phyloP scores from a whole-genome alignment of 176 grass and related monocot species.

The Chrysopogon serrulatus region DNA sequence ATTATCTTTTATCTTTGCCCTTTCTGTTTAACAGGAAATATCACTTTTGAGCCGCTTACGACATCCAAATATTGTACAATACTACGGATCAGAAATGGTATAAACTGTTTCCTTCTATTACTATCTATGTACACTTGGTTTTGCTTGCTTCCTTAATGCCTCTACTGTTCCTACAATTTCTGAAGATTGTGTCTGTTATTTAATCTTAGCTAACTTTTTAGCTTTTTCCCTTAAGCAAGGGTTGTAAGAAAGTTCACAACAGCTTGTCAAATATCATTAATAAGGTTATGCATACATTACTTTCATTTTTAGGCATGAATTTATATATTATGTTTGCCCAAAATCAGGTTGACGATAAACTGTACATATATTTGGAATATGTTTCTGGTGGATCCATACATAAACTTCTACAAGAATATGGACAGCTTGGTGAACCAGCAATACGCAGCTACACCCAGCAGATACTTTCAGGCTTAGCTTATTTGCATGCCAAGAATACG shows the following conservation, averaged over 20 bases:
- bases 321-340: slow-evolving; percentile 22
- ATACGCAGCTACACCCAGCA: slow-evolving; percentile 98
- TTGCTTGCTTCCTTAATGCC: not conserved
- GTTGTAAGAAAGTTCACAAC: not conserved
- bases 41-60: slow-evolving; percentile 80
- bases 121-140: slow-evolving; percentile 17
- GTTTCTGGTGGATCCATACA: slow-evolving; percentile 99
- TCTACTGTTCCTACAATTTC: slow-evolving; percentile 5
- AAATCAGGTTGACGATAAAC: slow-evolving; percentile 79
- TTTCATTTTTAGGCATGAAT: slow-evolving; percentile 14
- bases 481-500: slow-evolving; percentile 95
- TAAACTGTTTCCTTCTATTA: slow-evolving; percentile 27
- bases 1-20: not conserved
- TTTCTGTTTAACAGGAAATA: slow-evolving; percentile 78
- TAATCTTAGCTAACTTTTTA: not conserved
- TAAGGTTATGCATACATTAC: not conserved
- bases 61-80: slow-evolving; percentile 97
- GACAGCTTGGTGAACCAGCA: slow-evolving; percentile 89
- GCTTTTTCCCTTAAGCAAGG: slow-evolving; percentile 5
- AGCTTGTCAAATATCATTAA: slow-evolving; percentile 5
- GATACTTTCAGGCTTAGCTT: slow-evolving; percentile 94
- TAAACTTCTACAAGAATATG: slow-evolving; percentile 97
- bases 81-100: slow-evolving; percentile 97
- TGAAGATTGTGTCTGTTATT: slow-evolving; percentile 16
- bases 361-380: slow-evolving; percentile 99